Base-by-base conservation (phyloP, 2,329 filamentous ascomycete species). In the Rutstroemia sydowiana region DNA sequence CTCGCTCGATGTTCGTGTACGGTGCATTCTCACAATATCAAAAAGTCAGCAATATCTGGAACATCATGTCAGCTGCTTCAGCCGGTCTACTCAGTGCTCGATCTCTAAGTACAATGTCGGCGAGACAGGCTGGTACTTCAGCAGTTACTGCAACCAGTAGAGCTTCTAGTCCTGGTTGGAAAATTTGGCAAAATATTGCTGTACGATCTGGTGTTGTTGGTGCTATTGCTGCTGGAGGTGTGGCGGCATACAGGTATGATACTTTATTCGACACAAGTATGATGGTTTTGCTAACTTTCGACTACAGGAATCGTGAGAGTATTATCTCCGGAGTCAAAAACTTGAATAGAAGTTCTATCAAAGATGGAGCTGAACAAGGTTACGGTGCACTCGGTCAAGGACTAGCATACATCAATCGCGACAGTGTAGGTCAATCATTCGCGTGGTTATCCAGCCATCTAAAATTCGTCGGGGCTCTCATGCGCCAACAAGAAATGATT, bases 211-310 rank as follows among this genome's bases (percentile, higher is more conserved):
- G 88, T 1, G 90, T 87, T 0, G 87, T 89, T 0, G 88, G 88
- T 1, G 81, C 90, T 10, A 89, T 90, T 26, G 84, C 84, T 0
- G 88, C 87, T 0, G 88, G 88, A 1, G 87, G 86, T 1, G 88
- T 90, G 0, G 86, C 87, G 0, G 85, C 89, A 2, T 95, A 93
- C 69, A n/a, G n/a, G n/a, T n/a, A n/a, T n/a, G n/a, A n/a, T n/a
- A n/a, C n/a, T n/a, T n/a, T n/a, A n/a, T n/a, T n/a, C n/a, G n/a
- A n/a, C n/a, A n/a, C n/a, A n/a, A n/a, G n/a, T n/a, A n/a, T n/a
- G n/a, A n/a, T n/a, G n/a, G n/a, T n/a, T n/a, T n/a, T n/a, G n/a
- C n/a, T n/a, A n/a, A n/a, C n/a, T n/a, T n/a, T n/a, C n/a, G n/a
- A n/a, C n/a, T n/a, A n/a, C n/a, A 77, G 84, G 58, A 86, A 92